These are phyloP conservation scores for Didymella sp. DNA, from an alignment of 2,329 filamentous ascomycete genomes.

Conservation along the genomic window DNA sequence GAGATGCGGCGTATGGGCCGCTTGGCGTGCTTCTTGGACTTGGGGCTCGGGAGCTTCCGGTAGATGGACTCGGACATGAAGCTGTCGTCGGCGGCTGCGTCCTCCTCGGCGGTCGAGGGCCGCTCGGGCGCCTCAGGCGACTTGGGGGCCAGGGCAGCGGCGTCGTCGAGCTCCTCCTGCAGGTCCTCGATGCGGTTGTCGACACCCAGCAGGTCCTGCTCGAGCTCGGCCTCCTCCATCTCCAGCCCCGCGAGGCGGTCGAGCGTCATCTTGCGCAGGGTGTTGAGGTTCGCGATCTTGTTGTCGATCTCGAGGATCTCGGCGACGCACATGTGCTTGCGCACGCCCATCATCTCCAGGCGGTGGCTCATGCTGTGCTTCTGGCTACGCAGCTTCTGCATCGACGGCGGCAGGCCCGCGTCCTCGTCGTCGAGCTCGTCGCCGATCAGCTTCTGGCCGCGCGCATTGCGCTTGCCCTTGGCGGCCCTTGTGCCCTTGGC, in stretches of 20 bases:
- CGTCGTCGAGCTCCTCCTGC: slow-evolving; percentile 64
- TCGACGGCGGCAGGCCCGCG: slow-evolving; percentile 61
- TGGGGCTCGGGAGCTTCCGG: slow-evolving; percentile 77
- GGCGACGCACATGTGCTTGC: slow-evolving; percentile 97
- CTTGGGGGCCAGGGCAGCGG: slow-evolving; percentile 54
- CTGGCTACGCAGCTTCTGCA: slow-evolving; percentile 79
- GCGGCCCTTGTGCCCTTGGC: slow-evolving; percentile 59
- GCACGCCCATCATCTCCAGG: slow-evolving; percentile 86
- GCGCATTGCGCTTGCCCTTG: slow-evolving; percentile 72
- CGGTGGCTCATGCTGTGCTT: slow-evolving; percentile 81
- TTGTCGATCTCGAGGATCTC: slow-evolving; percentile 97
- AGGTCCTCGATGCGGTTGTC: slow-evolving; percentile 69
- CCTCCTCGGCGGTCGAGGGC: slow-evolving; percentile 57
- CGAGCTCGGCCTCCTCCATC: slow-evolving; percentile 86
- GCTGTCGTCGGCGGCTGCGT: slow-evolving; percentile 59
- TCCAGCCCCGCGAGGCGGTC: slow-evolving; percentile 86
- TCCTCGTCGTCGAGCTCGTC: slow-evolving; percentile 57
- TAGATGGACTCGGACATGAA: slow-evolving; percentile 99
- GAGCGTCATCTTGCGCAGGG: slow-evolving; percentile 90
- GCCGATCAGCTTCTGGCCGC: slow-evolving; percentile 76
- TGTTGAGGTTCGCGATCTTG: slow-evolving; percentile 91
- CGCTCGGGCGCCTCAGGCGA: slow-evolving; percentile 47
- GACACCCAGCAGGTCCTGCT: slow-evolving; percentile 76
- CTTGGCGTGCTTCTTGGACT: slow-evolving; percentile 60
- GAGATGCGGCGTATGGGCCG: slow-evolving; percentile 73